Percentiles rank a stretch among this genome's conserved stretches.
phyloP scores from a whole-genome alignment of 176 grass and related monocot genomes.

The Lolium perenne region DNA sequence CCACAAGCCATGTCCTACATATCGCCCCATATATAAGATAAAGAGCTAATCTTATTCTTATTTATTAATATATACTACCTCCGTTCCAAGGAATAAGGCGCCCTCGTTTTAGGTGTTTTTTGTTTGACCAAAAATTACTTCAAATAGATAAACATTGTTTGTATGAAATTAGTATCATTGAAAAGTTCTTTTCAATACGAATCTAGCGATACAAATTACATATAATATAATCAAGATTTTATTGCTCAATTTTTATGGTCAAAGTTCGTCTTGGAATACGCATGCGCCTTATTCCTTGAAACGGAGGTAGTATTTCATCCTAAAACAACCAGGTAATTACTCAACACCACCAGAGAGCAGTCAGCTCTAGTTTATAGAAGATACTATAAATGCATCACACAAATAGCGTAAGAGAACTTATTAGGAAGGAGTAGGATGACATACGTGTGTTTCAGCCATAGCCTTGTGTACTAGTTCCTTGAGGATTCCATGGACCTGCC shows the following conservation, averaged over 20 bases:
- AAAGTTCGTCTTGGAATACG: too few relatives aligned
- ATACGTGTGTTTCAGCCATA: constrained; percentile 87
- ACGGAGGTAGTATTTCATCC: too few relatives aligned
- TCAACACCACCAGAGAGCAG: constrained; percentile 12
- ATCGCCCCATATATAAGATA: background rate
- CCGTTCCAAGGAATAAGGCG: too few relatives aligned
- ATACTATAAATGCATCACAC: background rate
- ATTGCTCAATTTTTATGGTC: too few relatives aligned
- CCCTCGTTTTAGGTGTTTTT: too few relatives aligned
- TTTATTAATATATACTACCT: background rate
- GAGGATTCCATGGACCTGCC: constrained; percentile 90
- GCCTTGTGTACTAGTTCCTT: constrained; percentile 98
- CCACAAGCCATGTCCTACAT: background rate
- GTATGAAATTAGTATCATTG: too few relatives aligned
- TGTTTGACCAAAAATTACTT: too few relatives aligned
- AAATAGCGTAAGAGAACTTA: background rate
- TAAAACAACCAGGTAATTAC: background rate
- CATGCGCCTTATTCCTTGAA: too few relatives aligned
- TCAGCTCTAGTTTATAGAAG: background rate
- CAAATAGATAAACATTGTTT: too few relatives aligned
- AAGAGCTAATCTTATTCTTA: background rate
- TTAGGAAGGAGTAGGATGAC: constrained; percentile 9
- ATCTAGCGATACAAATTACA: too few relatives aligned
- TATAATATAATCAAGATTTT: too few relatives aligned
- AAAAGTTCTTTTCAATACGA: too few relatives aligned